Evolutionary conservation across 2,329 filamentous ascomycete genomes (phyloP), one percentile per base, ranked within the genome.

Genomic region (Colletotrichum sansevieriae): DNA sequence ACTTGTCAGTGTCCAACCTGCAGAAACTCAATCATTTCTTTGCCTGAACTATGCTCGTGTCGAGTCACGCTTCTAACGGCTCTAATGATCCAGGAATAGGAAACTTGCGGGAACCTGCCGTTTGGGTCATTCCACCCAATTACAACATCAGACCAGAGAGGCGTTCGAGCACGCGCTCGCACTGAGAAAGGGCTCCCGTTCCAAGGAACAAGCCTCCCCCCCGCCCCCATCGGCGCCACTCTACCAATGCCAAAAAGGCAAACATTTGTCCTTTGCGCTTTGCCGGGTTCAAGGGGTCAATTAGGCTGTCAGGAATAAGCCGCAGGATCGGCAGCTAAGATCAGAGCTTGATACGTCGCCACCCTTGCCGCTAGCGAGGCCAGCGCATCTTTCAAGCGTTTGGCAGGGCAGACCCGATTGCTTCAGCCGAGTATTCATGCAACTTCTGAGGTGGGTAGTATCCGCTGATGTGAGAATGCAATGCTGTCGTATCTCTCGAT

Each of bases 311-410:
- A 35, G 29, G 29, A 65, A 29, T 43, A 44, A 22, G 49, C 62
- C 37, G 62, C 65, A 49, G 41, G 41, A 60, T 65, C 47, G 25
- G 65, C 54, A 55, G 25, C 65, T 43, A 60, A 65, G 33, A 44
- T 20, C 61, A 65, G 54, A 65, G 55, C 65, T 68, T 65, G 39
- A 60, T 49, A 60, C 29, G 37, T 47, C 44, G 61, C 55, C 62
- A 55, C 47, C 22, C 61, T 65, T 54, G 47, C 61, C 54, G 25
- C 18, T 43, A 60, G 12, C 11, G 47, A 43, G 33, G 65, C 18
- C 22, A 37, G 33, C 55, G n/a, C 59, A 52, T 52, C 58, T 12
- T 35, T 58, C 25, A 15, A 25, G 25, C 33, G 39, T 20, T 37
- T 47, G 6, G 4, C 20, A 54, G 47, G 18, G 37, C 33, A 41